phyloP scores from a whole-genome alignment of 257 asterid genomes.

The Penstemon newberryi region DNA sequence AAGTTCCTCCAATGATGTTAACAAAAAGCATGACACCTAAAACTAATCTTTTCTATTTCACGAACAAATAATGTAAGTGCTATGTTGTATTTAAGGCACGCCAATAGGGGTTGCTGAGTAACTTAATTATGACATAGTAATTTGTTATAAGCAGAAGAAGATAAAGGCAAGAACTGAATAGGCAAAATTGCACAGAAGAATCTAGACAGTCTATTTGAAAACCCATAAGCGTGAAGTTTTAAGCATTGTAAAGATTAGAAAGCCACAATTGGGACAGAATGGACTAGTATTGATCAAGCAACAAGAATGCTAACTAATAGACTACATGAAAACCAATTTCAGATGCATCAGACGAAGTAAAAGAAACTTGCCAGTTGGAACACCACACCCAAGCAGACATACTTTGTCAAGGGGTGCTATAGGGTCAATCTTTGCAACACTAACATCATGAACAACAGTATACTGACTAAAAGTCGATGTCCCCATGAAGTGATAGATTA shows the following conservation, averaged over 20 bases:
- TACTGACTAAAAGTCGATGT: constrained; percentile 97
- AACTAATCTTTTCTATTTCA: not conserved
- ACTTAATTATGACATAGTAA: not conserved
- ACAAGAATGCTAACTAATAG: not conserved
- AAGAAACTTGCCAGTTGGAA: constrained; percentile 81
- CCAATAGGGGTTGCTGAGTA: not conserved
- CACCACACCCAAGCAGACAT: constrained; percentile 93
- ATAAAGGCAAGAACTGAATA: not conserved
- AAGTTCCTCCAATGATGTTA: not conserved
- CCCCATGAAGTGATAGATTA: constrained; percentile 97
- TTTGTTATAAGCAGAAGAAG: not conserved
- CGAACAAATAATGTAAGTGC: not conserved
- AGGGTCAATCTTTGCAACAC: constrained; percentile 91
- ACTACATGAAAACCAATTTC: not conserved
- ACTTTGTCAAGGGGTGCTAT: constrained; percentile 91
- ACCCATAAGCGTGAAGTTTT: not conserved
- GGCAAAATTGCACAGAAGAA: not conserved
- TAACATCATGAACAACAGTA: constrained; percentile 91
- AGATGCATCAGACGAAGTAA: constrained; percentile 2
- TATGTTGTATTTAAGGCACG: not conserved
- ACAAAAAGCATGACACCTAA: not conserved
- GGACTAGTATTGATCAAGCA: not conserved
- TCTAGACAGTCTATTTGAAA: not conserved
- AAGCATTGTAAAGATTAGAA: not conserved
- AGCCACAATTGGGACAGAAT: not conserved